Base-by-base conservation (phyloP, 306 rosid species). In the Astragalus membranaceus region DNA sequence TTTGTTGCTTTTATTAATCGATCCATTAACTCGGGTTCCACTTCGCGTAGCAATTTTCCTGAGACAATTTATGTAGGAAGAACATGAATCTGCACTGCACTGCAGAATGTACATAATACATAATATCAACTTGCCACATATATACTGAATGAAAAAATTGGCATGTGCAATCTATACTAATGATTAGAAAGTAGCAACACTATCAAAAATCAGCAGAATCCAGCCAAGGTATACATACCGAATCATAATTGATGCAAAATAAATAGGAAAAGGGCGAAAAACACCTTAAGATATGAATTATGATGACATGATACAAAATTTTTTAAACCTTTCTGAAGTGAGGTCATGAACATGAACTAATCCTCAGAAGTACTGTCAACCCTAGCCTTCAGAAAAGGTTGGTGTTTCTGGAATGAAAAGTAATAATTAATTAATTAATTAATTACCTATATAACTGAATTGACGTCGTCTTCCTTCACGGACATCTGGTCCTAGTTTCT, bases 381-480 rank as follows among this genome's bases (percentile, higher is more conserved):
- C n/a, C n/a, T n/a, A 48, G 29, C 33, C 54, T 6, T 29, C 6
- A 51, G 47, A 39, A 39, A 39, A 6, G 8, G 6, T 41, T 8
- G 20, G 5, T 62, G 41, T 14, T 54, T 46, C 50, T 9, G 48
- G 39, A 6, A 2, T 2, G 9, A 10, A 33, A 53, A 51, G 37
- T 42, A 48, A 55, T 55, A 3, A 20, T 42, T 83, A 95, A 20
- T 20, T 20, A 20, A 20, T 20, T 20, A 3, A 13, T 33, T 52
- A 59, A 20, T 42, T 83, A 95, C 99, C 99, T 8, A 91, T 87
- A 83, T 95, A 91, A 87, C 72, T 91, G 83, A 84, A 88, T 80
- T 91, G 99, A 84, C 99, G 81, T 17, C 97, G 83, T 75, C 80
- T 89, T 79, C 95, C 97, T 91, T 94, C 97, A 2, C 99, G 97